Evolutionary conservation across 2,329 filamentous ascomycete species (phyloP), one percentile per base, ranked within the genome.

Genomic region (Fusarium avenaceum): DNA sequence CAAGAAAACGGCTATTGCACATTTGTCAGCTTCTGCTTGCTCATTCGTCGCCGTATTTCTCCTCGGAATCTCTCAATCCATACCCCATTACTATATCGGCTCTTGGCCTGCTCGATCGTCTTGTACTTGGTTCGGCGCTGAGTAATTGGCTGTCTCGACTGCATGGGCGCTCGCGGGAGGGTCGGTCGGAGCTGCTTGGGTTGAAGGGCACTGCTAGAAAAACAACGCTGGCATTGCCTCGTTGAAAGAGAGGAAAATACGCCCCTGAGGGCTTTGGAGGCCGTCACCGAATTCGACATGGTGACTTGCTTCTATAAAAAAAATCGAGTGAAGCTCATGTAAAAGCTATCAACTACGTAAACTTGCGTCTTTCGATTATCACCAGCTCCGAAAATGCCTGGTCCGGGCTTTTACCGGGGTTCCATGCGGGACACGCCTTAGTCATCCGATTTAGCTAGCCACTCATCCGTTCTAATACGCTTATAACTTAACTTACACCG

Each of bases 1-100:
- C 92, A 94, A 54, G 94, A 97, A 83, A 99, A 98, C 30, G 96
- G 96, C 90, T 94, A 56, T 62, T 39, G 42, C 45, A 57, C 28
- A 58, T 67, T 67, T 67, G 74, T 77, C 73, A 77, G 76, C 71
- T 40, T 47, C 42, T 17, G 40, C 15, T 44, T 43, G 43, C 20
- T 46, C 35, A 49, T 40, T 17, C 17, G 9, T 9, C 8, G 11
- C 52, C 48, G 40, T 32, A 62, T 28, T 52, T 28, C n/a, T 11
- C 26, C 17, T 22, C 17, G 10, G 10, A 11, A 28, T 33, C 13
- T 6, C 38, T 19, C 24, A 26, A 19, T 42, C 68, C 83, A 66
- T 83, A 87, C 85, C 57, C 87, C 87, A 51, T 84, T 85, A 65
- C 83, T 82, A 69, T 88, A 84, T 66, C 86, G 80, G 76, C 85